phyloP scores from a whole-genome alignment of 306 rosid genomes.

The Cicer chorassanicum region DNA sequence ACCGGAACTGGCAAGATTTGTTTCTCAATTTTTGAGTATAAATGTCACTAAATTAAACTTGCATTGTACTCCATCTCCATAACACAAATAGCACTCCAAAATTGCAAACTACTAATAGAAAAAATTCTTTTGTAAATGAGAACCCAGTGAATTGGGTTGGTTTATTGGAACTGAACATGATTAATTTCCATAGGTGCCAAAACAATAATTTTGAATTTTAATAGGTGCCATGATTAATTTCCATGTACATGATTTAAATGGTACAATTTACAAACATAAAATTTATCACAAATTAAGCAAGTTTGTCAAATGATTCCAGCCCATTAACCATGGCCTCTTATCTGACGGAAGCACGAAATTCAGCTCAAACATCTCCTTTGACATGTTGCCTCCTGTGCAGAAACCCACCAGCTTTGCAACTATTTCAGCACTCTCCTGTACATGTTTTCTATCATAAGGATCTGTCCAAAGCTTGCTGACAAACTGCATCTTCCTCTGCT shows the following conservation, averaged over 20 bases:
- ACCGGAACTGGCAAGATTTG: neutral
- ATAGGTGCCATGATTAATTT: constrained; percentile 51
- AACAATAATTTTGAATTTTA: constrained; percentile 45
- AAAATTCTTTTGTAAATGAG: constrained; percentile 1
- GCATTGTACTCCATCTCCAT: neutral
- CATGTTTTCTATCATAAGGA: constrained; percentile 80
- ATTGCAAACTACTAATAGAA: neutral
- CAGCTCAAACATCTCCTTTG: constrained; percentile 96
- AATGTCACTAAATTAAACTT: neutral
- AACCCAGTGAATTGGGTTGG: constrained; percentile 49
- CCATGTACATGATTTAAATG: constrained; percentile 57
- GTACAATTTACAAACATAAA: constrained; percentile 43
- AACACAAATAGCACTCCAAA: constrained; percentile 1
- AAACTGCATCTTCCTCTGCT: constrained; percentile 87
- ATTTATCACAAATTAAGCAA: constrained; percentile 68
- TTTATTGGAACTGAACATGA: constrained; percentile 40
- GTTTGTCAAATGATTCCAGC: constrained; percentile 86
- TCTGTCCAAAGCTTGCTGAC: constrained; percentile 91
- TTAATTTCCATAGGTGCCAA: neutral
- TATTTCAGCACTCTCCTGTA: constrained; percentile 91
- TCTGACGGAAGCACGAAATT: constrained; percentile 90
- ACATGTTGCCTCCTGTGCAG: constrained; percentile 87
- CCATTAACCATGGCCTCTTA: constrained; percentile 85
- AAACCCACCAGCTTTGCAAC: constrained; percentile 97
- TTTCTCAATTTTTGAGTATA: neutral